Conservation (phyloP, 2,329 filamentous ascomycete species). For the Lasiodiplodia gonubiensis region DNA sequence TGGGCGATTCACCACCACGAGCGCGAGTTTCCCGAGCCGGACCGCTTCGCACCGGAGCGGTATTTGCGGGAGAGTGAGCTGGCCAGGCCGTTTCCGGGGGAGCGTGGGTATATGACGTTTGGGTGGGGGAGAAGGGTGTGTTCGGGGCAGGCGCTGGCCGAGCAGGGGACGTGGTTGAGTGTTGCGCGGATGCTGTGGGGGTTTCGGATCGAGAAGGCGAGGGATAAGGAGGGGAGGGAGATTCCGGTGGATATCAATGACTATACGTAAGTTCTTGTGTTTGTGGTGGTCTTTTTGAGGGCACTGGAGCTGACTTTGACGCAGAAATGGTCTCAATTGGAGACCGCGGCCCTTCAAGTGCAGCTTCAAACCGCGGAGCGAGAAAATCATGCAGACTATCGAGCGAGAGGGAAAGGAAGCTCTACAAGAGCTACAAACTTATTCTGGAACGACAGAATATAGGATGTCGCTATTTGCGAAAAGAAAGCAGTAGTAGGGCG, state of each 20-base stretch:
- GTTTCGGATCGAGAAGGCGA: slow-evolving; percentile 56
- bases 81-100: slow-evolving; percentile 41
- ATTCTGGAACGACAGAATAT: slow-evolving; percentile 63
- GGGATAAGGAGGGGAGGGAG: slow-evolving; percentile 51
- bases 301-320: slow-evolving; percentile 25
- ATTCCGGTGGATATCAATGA: slow-evolving; percentile 63
- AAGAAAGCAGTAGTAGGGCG: slow-evolving; percentile 53
- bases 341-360: slow-evolving; percentile 62
- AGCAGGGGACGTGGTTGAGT: slow-evolving; percentile 65
- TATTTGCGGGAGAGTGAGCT: slow-evolving; percentile 39
- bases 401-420: slow-evolving; percentile 60
- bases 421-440: slow-evolving; percentile 57
- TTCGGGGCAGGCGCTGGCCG: slow-evolving; percentile 64
- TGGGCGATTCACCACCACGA: slow-evolving; percentile 49
- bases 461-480: slow-evolving; percentile 47
- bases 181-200: slow-evolving; percentile 64
- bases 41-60: slow-evolving; percentile 43
- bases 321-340: slow-evolving; percentile 64
- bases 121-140: slow-evolving; percentile 64
- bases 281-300: neutral
- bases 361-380: slow-evolving; percentile 57
- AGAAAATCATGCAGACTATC: slow-evolving; percentile 57
- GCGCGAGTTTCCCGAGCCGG: slow-evolving; percentile 45
- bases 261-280: slow-evolving; percentile 53
- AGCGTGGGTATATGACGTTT: slow-evolving; percentile 61